These are phyloP conservation scores for Penicillium cataractarum DNA, from an alignment of 495 filamentous ascomycete species.

Conservation along the genomic window DNA sequence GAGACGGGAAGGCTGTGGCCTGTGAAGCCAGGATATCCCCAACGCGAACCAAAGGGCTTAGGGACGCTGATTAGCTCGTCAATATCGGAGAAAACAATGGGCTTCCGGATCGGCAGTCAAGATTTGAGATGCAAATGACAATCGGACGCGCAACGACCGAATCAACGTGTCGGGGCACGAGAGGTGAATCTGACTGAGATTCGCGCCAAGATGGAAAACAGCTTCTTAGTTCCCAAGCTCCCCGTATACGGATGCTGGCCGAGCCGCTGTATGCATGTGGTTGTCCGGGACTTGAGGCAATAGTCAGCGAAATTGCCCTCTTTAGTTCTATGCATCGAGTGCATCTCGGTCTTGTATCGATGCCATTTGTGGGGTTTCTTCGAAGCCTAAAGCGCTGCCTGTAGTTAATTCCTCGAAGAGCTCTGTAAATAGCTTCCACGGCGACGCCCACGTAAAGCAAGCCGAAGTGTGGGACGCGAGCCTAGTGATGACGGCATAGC, in stretches of 20 bases:
- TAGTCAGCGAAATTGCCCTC: neutral
- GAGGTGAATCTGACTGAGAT: conserved; percentile 23
- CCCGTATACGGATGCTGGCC: conserved; percentile 19
- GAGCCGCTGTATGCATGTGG: conserved; percentile 27
- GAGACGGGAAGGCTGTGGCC: neutral
- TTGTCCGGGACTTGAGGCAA: conserved; percentile 6
- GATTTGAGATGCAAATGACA: conserved; percentile 12
- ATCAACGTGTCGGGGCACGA: conserved; percentile 10
- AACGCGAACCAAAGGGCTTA: neutral
- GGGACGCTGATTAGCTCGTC: neutral
- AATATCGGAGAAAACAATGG: neutral
- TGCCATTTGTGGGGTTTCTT: neutral
- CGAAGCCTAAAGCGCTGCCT: neutral
- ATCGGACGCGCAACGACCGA: conserved; percentile 1
- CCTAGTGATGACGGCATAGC: conserved; percentile 33
- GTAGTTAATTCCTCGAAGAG: neutral
- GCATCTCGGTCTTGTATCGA: neutral
- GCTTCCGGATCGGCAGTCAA: conserved; percentile 25
- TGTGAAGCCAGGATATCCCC: neutral
- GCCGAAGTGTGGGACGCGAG: conserved; percentile 30
- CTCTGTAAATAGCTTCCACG: neutral
- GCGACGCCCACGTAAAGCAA: conserved; percentile 8
- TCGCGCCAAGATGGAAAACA: conserved; percentile 22
- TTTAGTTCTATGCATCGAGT: neutral
- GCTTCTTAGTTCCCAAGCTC: conserved; percentile 7